These are phyloP conservation scores for Glebionis coronaria DNA, from an alignment of 129 eudicot species.

Conservation along the genomic window DNA sequence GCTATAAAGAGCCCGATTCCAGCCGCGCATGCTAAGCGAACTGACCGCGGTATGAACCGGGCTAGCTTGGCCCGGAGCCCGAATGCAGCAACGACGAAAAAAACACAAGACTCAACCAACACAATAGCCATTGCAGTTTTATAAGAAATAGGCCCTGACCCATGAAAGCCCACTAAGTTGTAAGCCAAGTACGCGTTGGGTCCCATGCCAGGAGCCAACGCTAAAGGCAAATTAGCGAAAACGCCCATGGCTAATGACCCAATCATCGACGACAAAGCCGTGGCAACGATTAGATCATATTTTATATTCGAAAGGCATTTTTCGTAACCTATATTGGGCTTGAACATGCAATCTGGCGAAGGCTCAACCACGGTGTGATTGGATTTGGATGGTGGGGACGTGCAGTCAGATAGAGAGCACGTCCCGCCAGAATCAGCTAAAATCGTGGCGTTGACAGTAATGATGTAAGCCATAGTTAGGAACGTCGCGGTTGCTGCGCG, in stretches of 20 bases:
- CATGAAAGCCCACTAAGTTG: slow-evolving; percentile 85
- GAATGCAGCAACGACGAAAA: slow-evolving; percentile 51
- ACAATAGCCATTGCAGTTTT: slow-evolving; percentile 76
- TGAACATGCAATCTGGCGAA: slow-evolving; percentile 56
- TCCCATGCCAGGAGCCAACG: slow-evolving; percentile 91
- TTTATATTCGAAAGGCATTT: slow-evolving; percentile 48
- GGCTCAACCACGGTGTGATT: slow-evolving; percentile 30
- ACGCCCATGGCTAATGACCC: slow-evolving; percentile 86
- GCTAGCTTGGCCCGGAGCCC: slow-evolving; percentile 80
- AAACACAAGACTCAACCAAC: slow-evolving; percentile 64
- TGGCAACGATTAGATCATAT: slow-evolving; percentile 69
- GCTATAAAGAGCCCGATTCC: slow-evolving; percentile 92
- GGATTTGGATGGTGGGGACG: slow-evolving; percentile 33
- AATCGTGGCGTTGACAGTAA: slow-evolving; percentile 76
- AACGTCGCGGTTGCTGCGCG: slow-evolving; percentile 87
- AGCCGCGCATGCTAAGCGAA: slow-evolving; percentile 62
- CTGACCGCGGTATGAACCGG: slow-evolving; percentile 57
- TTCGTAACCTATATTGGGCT: slow-evolving; percentile 60
- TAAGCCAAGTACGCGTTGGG: slow-evolving; percentile 84
- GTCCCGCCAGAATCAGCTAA: slow-evolving; percentile 72
- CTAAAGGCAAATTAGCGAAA: slow-evolving; percentile 72
- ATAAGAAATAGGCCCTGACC: slow-evolving; percentile 69
- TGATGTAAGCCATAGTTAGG: slow-evolving; percentile 80
- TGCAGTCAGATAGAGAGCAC: slow-evolving; percentile 58
- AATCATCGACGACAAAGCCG: slow-evolving; percentile 70